Percentiles rank a stretch among this genome's conserved stretches.
phyloP scores from a whole-genome alignment of 1,284 basidiomycete species.

The Vanrija humicola region DNA sequence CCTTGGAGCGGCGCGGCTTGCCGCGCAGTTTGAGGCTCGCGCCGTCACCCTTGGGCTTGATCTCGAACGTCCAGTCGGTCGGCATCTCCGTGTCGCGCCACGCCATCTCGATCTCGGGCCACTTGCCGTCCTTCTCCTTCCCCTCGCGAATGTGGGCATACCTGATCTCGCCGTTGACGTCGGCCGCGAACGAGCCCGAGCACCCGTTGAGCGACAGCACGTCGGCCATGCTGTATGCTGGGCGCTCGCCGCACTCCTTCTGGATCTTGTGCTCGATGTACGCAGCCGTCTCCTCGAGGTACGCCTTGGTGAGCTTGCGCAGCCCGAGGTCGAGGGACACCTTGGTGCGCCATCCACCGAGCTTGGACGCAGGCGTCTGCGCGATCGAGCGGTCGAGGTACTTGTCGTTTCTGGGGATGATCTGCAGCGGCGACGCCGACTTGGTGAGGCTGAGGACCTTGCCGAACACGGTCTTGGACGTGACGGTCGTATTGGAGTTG shows the following conservation, averaged over 20 bases:
- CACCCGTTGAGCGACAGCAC: conserved; percentile 1
- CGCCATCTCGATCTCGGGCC: background rate
- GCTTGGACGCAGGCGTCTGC: background rate
- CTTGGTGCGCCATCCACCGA: background rate
- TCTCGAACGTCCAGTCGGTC: background rate
- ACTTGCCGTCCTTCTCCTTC: background rate
- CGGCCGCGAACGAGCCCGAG: background rate
- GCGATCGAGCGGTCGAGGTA: conserved; percentile 19
- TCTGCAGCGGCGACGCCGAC: conserved; percentile 24
- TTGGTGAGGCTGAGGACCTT: conserved; percentile 20
- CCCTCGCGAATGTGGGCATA: background rate
- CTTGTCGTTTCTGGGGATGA: conserved; percentile 16
- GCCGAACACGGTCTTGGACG: conserved; percentile 16
- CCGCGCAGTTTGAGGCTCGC: background rate
- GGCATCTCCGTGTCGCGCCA: background rate
- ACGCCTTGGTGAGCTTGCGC: background rate
- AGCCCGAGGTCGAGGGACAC: background rate
- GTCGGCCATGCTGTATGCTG: background rate
- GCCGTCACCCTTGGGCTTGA: background rate
- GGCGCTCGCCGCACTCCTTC: background rate
- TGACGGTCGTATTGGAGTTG: conserved; percentile 10
- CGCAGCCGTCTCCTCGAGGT: background rate
- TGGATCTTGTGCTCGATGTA: background rate
- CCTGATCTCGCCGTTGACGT: background rate
- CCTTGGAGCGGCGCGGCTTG: background rate